These are phyloP conservation scores for Rhizopus microsporus DNA, from an alignment of 371 early-diverging fungal genomes.

Conservation along the genomic window DNA sequence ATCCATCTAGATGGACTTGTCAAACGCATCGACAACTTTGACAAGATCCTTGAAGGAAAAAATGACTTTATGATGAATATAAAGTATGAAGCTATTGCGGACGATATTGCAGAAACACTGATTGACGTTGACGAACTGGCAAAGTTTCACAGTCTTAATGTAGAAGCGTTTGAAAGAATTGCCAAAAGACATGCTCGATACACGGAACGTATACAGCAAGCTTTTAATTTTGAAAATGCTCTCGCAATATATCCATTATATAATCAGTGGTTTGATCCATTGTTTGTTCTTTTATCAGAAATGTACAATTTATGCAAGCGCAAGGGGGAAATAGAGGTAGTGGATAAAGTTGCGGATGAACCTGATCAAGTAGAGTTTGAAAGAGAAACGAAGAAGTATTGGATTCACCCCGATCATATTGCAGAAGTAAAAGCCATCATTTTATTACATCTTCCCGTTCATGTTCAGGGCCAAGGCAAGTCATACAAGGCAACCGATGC, in stretches of 20 bases:
- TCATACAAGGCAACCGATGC: constrained; percentile 65
- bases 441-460: constrained; percentile 89
- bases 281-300: constrained; percentile 25
- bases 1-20: constrained; percentile 72
- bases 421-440: constrained; percentile 89
- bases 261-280: constrained; percentile 33
- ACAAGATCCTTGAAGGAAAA: constrained; percentile 47
- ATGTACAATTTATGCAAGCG: constrained; percentile 26
- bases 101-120: constrained; percentile 28
- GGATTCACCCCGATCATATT: constrained; percentile 96
- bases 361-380: constrained; percentile 69
- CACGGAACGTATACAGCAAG: constrained; percentile 62
- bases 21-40: constrained; percentile 73
- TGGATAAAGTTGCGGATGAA: not conserved
- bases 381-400: constrained; percentile 88
- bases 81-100: constrained; percentile 24
- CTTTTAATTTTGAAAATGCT: constrained; percentile 77
- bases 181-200: constrained; percentile 87
- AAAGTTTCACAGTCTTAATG: constrained; percentile 87
- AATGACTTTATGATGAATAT: not conserved
- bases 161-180: constrained; percentile 85
- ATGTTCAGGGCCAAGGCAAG: constrained; percentile 79
- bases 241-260: constrained; percentile 36
- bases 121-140: constrained; percentile 81
- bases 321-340: constrained; percentile 9